Base-by-base conservation (phyloP, 176 grass and related monocot genomes). In the Leersia perrieri region DNA sequence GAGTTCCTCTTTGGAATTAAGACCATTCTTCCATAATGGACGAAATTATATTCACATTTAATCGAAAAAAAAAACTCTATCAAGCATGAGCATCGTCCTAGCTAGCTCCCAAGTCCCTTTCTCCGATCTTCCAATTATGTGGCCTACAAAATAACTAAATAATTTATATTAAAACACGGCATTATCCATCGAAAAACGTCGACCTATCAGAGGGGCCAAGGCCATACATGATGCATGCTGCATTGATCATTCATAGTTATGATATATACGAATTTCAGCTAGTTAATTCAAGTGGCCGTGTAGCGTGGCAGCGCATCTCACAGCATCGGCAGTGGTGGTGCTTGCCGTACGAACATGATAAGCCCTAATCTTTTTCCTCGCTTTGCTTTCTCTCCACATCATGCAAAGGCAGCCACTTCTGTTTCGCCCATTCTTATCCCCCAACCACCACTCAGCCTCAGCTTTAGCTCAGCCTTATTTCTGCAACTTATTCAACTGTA, bases 311-410 rank as follows among this genome's bases (percentile, higher is more conserved):
- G 23, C 64, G 3, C n/a, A 28, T 53, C 53, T 12, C 53, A 33
- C 4, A 61, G 38, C 72, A 16, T 5, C 63, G 41, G 41, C 49
- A 5, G 33, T 18, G 9, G 73, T 68, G 33, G 23, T 58, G 33
- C 82, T 39, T 38, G 65, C 27, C 55, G 32, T 64, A 62, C 28
- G 42, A 73, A 51, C 72, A 31, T 11, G 73, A 66, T 72, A 77
- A 77, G 65, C 32, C 32, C 65, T 45, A 8, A 51, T 35, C 49
- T 64, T 42, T 72, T 62, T 5, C 72, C 34, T 31, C n/a, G n/a
- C n/a, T n/a, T n/a, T n/a, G 62, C 87, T 85, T 77, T 60, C 41
- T 29, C 82, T 76, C 72, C 64, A 35, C 77, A 84, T 80, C 76
- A 64, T 75, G 81, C 82, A 84, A 75, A 80, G 51, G 49, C 6